These are phyloP conservation scores for Penicillium flavigenum DNA, from an alignment of 495 filamentous ascomycete genomes.

Conservation along the genomic window DNA sequence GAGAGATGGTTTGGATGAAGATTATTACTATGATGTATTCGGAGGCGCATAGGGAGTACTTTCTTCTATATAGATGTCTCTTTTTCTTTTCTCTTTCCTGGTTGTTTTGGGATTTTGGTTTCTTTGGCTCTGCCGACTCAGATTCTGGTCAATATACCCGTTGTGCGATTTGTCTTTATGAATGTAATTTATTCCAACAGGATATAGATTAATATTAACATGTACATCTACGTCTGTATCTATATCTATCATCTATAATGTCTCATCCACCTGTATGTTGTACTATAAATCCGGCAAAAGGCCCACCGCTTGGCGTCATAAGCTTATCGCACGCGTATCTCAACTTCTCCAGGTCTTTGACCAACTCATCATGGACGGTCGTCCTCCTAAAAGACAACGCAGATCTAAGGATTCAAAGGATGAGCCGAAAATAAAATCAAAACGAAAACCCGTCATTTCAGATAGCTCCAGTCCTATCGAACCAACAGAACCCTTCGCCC, in stretches of 20 bases:
- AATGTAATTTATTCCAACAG: background rate
- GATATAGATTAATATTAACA: background rate
- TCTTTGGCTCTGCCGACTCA: background rate
- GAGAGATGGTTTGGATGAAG: constrained; percentile 52
- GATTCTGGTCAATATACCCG: constrained; percentile 22
- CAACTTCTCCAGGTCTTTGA: constrained; percentile 11
- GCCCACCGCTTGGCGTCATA: constrained; percentile 16
- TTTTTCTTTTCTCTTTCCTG: constrained; percentile 1
- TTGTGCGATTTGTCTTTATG: constrained; percentile 9
- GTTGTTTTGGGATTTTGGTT: constrained; percentile 3
- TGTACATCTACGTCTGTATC: background rate
- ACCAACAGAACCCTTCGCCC: constrained; percentile 9
- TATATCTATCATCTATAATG: background rate
- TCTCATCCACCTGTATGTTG: background rate
- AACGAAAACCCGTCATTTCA: background rate
- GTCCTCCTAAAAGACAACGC: constrained; percentile 49
- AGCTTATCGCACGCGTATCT: constrained; percentile 21
- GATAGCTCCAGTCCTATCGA: constrained; percentile 7
- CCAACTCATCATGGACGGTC: constrained; percentile 42
- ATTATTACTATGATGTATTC: constrained; percentile 57
- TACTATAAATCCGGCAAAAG: background rate
- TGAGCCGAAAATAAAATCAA: background rate
- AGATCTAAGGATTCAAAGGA: constrained; percentile 22
- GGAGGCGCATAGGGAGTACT: constrained; percentile 38
- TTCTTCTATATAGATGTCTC: background rate